Base-by-base conservation (phyloP, 306 rosid genomes). In the Vicia villosa region DNA sequence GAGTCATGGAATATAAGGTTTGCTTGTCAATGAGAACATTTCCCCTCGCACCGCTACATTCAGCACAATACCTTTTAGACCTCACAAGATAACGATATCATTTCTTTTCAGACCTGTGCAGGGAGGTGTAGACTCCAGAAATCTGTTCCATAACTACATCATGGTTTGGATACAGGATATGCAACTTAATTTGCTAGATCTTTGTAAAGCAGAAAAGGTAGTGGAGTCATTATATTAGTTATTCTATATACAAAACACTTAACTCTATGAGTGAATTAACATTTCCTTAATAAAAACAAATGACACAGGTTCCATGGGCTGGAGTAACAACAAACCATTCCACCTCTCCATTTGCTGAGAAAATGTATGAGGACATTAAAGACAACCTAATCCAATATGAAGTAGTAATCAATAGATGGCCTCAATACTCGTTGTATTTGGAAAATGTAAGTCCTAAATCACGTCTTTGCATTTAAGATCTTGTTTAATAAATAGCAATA, bases 181-280 rank as follows among this genome's bases (percentile, higher is more conserved):
- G 97, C 87, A 94, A 81, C 92, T 90, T 32, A 63, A 70, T 80
- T 79, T 91, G 66, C 91, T 91, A 74, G 98, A 94, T 70, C 84
- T 78, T 60, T 90, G 97, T 79, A 94, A 89, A 84, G 90, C 97
- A 52, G 98, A 91, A 84, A 94, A 94, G 95, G 98, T 90, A 82
- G 36, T 19, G 8, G 10, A 82, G 45, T 10, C 19, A 11, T 41
- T 69, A 38, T 36, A 69, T 68, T 67, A 42, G 40, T 16, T 65
- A 67, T 55, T 70, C 63, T 47, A 56, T 73, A 57, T 74, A 11
- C 56, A 60, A 38, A 55, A 66, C 32, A 26, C 61, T 32, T 45
- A 10, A 3, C 5, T 55, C 32, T 46, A 58, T 11, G 26, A 67
- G 30, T 34, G 36, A 56, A 66, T 41, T 78, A 46, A 73, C 69